Percentiles rank a stretch among this genome's conserved stretches.
Evolutionary conservation across 805 yeast genomes (phyloP).

Genomic region (Nakazawaea wickerhamii): DNA sequence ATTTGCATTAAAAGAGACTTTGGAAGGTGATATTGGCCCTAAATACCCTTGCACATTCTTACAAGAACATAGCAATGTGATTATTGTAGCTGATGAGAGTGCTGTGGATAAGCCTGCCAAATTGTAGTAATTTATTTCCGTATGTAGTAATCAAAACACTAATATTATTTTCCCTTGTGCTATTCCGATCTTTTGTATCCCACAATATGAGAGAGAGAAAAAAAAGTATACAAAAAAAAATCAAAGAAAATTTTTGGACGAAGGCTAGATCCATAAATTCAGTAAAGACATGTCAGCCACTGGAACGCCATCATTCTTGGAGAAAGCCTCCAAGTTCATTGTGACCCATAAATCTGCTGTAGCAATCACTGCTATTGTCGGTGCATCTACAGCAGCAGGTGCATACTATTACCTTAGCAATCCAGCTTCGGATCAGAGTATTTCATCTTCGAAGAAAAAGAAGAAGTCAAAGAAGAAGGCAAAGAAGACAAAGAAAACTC

Average conservation of each 20-base stretch:
- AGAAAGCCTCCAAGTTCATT: conserved; percentile 30
- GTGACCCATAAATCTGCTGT: conserved; percentile 46
- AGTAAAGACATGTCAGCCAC: conserved; percentile 6
- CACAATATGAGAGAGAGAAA: neutral
- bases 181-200: neutral
- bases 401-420: conserved; percentile 37
- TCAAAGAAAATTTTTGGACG: conserved; percentile 6
- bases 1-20: conserved; percentile 41
- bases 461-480: conserved; percentile 38
- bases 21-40: conserved; percentile 35
- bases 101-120: conserved; percentile 26
- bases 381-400: conserved; percentile 43
- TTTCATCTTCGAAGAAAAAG: conserved; percentile 26
- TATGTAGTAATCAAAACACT: neutral
- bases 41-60: conserved; percentile 45
- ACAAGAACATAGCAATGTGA: conserved; percentile 39
- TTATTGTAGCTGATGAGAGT: conserved; percentile 42
- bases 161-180: neutral
- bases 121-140: conserved; percentile 1
- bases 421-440: conserved; percentile 15
- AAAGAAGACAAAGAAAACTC: conserved; percentile 35
- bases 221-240: neutral
- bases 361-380: conserved; percentile 44
- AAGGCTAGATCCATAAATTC: neutral
- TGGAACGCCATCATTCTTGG: conserved; percentile 13